Evolutionary conservation across 352 stramenopile genomes (phyloP).

Genomic region (Phytophthora cactorum): DNA sequence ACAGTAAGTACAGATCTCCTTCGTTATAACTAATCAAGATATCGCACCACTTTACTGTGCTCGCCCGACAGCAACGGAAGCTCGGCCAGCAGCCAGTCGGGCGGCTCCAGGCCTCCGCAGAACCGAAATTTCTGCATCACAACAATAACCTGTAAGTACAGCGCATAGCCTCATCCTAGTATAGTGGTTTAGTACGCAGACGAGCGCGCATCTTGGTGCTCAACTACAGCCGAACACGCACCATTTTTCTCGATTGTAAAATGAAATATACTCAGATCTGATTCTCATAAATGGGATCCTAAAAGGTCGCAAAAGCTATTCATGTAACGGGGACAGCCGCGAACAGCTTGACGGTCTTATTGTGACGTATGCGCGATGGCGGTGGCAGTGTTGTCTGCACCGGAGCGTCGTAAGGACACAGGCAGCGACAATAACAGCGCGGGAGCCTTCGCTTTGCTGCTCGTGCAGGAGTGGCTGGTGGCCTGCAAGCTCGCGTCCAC

Average conservation of each 20-base stretch:
- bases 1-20: background rate
- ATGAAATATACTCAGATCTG: slow-evolving; percentile 10
- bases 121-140: slow-evolving; percentile 54
- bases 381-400: slow-evolving; percentile 2
- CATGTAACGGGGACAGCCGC: background rate
- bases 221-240: background rate
- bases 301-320: slow-evolving; percentile 9
- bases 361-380: slow-evolving; percentile 24
- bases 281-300: background rate
- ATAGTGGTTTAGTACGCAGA: background rate
- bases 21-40: background rate
- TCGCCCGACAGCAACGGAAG: slow-evolving; percentile 45
- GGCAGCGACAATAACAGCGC: slow-evolving; percentile 12
- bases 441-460: slow-evolving; percentile 29
- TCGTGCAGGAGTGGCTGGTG: slow-evolving; percentile 62
- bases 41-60: slow-evolving; percentile 27
- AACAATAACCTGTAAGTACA: slow-evolving; percentile 1
- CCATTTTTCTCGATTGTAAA: slow-evolving; percentile 13
- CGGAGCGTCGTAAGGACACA: slow-evolving; percentile 6
- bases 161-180: background rate
- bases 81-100: slow-evolving; percentile 66
- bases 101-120: slow-evolving; percentile 67
- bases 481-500: slow-evolving; percentile 39
- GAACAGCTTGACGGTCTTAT: slow-evolving; percentile 5
- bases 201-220: background rate